A percentile compares a stretch with the other conserved stretches of the same genome.
Conservation (phyloP, 352 stramenopile species). For the Globisporangium emineosum region DNA sequence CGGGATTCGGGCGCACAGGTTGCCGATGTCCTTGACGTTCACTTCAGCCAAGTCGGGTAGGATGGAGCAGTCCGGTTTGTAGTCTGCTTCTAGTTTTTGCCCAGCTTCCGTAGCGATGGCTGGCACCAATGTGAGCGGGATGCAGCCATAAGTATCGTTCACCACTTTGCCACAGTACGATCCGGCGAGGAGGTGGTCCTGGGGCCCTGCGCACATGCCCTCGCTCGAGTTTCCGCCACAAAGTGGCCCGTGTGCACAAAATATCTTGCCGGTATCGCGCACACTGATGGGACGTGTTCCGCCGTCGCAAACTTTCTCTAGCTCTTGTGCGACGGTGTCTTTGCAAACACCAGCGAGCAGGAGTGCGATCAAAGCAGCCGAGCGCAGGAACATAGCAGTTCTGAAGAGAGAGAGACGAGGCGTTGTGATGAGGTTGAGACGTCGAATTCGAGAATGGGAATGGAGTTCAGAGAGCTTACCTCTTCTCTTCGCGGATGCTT, state of each 20-base stretch:
- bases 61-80: not conserved
- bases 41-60: constrained; percentile 1
- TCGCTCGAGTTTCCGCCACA: constrained; percentile 5
- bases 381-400: not conserved
- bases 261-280: not conserved
- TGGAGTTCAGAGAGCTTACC: too few relatives aligned
- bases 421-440: not conserved
- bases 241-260: constrained; percentile 5
- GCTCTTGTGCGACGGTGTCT: not conserved
- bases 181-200: constrained; percentile 1
- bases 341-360: not conserved
- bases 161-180: constrained; percentile 7
- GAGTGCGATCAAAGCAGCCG: not conserved
- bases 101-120: not conserved
- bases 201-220: constrained; percentile 11
- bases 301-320: not conserved
- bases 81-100: not conserved
- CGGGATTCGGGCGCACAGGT: constrained; percentile 5
- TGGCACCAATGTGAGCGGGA: not conserved
- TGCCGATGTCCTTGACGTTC: not conserved
- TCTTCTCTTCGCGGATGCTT: not conserved
- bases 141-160: not conserved
- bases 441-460: not conserved
- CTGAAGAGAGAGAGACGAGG: not conserved
- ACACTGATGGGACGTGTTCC: constrained; percentile 7